phyloP scores from a whole-genome alignment of 768 basidiomycete genomes.

The Boletus pseudo-olivaceus region DNA sequence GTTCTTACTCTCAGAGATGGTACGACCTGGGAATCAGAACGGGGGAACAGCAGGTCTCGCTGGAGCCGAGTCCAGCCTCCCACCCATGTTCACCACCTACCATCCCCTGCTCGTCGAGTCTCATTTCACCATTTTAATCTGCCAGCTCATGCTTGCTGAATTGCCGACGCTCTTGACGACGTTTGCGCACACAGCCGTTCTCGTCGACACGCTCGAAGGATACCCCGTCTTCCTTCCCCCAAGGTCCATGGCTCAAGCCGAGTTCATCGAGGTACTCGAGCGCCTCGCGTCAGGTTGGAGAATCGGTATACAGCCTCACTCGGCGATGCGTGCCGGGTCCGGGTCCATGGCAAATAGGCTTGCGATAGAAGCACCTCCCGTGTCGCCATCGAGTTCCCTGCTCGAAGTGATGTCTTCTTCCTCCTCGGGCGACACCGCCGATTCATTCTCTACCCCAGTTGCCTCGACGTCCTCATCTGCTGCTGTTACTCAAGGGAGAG shows the following conservation, averaged over 20 bases:
- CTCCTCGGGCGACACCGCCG: slow-evolving; percentile 21
- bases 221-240: slow-evolving; percentile 87
- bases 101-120: slow-evolving; percentile 88
- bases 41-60: slow-evolving; percentile 33
- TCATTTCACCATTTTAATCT: slow-evolving; percentile 75
- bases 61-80: slow-evolving; percentile 35
- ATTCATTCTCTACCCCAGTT: slow-evolving; percentile 10
- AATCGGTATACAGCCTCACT: slow-evolving; percentile 59
- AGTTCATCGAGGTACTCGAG: slow-evolving; percentile 83
- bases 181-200: slow-evolving; percentile 61
- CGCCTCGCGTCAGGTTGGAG: slow-evolving; percentile 77
- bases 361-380: slow-evolving; percentile 38
- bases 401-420: slow-evolving; percentile 22
- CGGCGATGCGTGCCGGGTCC: slow-evolving; percentile 30
- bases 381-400: slow-evolving; percentile 21
- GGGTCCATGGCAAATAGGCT: slow-evolving; percentile 37
- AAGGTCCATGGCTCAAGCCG: slow-evolving; percentile 85
- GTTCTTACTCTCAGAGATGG: slow-evolving; percentile 62
- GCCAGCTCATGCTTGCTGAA: slow-evolving; percentile 75
- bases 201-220: slow-evolving; percentile 82
- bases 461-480: slow-evolving; percentile 28
- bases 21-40: slow-evolving; percentile 57
- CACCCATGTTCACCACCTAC: slow-evolving; percentile 80
- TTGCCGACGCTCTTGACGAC: slow-evolving; percentile 57
- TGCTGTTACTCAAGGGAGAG: slow-evolving; percentile 8